Conservation (phyloP, 1,139 yeast genomes). For the Pichia sp. region DNA sequence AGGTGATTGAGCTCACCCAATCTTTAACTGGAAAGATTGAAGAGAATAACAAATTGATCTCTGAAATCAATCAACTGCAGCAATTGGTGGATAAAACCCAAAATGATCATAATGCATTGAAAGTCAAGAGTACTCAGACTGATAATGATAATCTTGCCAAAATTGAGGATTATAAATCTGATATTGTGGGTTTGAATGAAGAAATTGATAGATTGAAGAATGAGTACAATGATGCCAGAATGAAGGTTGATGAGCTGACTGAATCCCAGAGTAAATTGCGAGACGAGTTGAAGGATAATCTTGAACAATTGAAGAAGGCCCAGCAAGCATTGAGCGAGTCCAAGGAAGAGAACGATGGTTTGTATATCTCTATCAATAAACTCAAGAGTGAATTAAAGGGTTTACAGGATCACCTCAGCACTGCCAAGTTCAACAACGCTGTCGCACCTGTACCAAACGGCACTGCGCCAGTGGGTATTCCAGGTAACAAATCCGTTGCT, state of each 20-base stretch:
- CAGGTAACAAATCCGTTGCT: no score
- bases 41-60: constrained; percentile 67
- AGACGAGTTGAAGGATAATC: constrained; percentile 52
- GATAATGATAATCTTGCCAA: constrained; percentile 38
- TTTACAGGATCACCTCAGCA: constrained; percentile 23
- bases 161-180: constrained; percentile 40
- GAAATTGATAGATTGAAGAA: constrained; percentile 50
- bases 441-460: constrained; percentile 27
- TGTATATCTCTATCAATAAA: constrained; percentile 61
- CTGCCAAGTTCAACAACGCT: constrained; percentile 15
- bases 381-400: constrained; percentile 37
- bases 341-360: constrained; percentile 51
- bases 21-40: constrained; percentile 66
- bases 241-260: constrained; percentile 55
- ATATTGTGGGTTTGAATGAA: constrained; percentile 44
- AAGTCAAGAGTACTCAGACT: constrained; percentile 48
- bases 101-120: constrained; percentile 47
- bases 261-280: constrained; percentile 58
- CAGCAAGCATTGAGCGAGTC: constrained; percentile 55
- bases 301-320: constrained; percentile 56
- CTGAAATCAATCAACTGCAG: constrained; percentile 52
- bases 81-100: constrained; percentile 49
- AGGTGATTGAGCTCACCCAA: constrained; percentile 91
- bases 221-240: constrained; percentile 55
- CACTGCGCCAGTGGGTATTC: constrained; percentile 17